These are phyloP conservation scores for Dioszegia crocea DNA, from an alignment of 768 basidiomycete genomes.

Conservation along the genomic window DNA sequence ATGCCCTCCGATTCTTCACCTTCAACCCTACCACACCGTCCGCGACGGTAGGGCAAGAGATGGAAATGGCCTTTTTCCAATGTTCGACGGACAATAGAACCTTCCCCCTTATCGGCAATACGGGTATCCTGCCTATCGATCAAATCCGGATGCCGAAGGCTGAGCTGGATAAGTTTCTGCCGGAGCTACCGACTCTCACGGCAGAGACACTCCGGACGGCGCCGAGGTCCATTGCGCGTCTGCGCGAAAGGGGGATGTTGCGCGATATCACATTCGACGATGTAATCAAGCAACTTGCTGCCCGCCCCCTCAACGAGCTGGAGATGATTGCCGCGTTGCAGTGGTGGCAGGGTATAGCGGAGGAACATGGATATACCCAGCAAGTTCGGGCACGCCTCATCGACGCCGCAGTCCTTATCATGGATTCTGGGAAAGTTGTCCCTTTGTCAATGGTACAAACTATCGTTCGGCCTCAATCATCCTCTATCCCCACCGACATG, in stretches of 20 bases:
- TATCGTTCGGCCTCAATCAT: conserved; percentile 64
- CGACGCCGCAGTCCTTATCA: conserved; percentile 62
- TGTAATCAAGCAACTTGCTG: conserved; percentile 70
- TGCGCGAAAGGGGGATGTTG: conserved; percentile 65
- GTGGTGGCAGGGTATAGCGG: conserved; percentile 70
- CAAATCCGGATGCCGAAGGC: conserved; percentile 72
- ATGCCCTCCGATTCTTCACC: conserved; percentile 82
- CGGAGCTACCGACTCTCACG: conserved; percentile 69
- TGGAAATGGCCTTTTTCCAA: conserved; percentile 75
- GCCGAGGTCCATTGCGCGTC: conserved; percentile 58
- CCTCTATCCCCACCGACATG: conserved; percentile 65
- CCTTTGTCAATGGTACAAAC: conserved; percentile 67
- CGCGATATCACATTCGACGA: conserved; percentile 74
- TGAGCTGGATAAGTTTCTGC: conserved; percentile 69
- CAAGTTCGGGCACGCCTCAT: conserved; percentile 61
- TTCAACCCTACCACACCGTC: conserved; percentile 86
- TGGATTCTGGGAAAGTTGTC: conserved; percentile 56
- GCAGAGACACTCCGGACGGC: conserved; percentile 60
- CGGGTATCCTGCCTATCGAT: conserved; percentile 63
- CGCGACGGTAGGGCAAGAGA: conserved; percentile 63
- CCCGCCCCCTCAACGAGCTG: conserved; percentile 63
- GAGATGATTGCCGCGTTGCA: conserved; percentile 78
- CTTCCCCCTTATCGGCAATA: conserved; percentile 70
- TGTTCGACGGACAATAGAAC: conserved; percentile 55
- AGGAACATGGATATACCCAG: conserved; percentile 47